Percentiles rank a stretch among this genome's conserved stretches.
These are phyloP conservation scores for Pyracantha coccinea DNA, from an alignment of 331 rosid genomes.

Conservation along the genomic window DNA sequence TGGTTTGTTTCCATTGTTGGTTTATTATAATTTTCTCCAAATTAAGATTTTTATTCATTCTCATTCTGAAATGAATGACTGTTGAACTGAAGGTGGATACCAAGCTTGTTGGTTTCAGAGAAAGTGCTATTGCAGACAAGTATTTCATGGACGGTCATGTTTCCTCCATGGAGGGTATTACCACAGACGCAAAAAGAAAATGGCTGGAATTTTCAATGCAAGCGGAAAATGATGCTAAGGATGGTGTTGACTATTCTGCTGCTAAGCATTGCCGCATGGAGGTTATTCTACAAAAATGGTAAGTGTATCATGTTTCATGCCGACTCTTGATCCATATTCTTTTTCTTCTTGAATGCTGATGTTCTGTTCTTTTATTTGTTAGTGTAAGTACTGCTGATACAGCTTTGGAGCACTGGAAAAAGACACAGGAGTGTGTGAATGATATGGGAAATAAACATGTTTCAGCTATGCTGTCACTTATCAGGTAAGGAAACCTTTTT, in stretches of 20 bases:
- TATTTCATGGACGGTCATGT: slow-evolving; percentile 74
- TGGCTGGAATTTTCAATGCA: slow-evolving; percentile 70
- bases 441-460: slow-evolving; percentile 56
- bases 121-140: slow-evolving; percentile 50
- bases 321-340: not conserved
- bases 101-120: slow-evolving; percentile 61
- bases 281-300: slow-evolving; percentile 64
- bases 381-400: slow-evolving; percentile 54
- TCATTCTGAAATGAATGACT: not conserved
- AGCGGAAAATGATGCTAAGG: slow-evolving; percentile 63
- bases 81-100: slow-evolving; percentile 51
- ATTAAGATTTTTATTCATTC: not conserved
- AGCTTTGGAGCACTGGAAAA: slow-evolving; percentile 48
- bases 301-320: not conserved
- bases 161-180: slow-evolving; percentile 63
- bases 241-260: slow-evolving; percentile 60
- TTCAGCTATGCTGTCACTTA: slow-evolving; percentile 37
- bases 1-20: slow-evolving; percentile 34
- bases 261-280: slow-evolving; percentile 83
- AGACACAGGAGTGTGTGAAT: slow-evolving; percentile 50
- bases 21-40: not conserved
- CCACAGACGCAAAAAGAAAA: slow-evolving; percentile 64
- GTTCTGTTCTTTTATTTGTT: not conserved
- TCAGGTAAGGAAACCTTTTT: slow-evolving; percentile 42
- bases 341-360: slow-evolving; percentile 5